Evolutionary conservation across 768 basidiomycete species (phyloP), one percentile per base, ranked within the genome.

Genomic region (Xanthoconium purpureum): DNA sequence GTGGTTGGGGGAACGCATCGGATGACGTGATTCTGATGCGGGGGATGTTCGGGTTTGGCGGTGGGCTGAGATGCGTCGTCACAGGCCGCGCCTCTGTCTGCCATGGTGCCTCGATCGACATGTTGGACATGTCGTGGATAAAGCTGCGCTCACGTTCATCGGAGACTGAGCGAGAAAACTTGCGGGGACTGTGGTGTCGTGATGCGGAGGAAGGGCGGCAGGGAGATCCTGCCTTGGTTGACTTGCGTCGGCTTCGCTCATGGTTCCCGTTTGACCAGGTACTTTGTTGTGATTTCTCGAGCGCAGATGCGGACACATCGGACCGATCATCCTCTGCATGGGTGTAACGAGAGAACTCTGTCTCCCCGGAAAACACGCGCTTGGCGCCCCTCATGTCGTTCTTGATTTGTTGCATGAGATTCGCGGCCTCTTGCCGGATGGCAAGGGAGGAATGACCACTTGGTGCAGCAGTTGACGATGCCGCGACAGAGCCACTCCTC

Each of bases 371-470:
- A 65, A 88, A 87, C 2, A 89, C 63, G 13, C 88, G 84, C 69
- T 90, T 90, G 50, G 82, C 80, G 5, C 84, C 81, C 49, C 61
- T 66, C 79, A 91, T 84, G 63, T 91, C 89, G 55, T 78, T 80
- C 71, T 87, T 88, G 60, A 94, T 92, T 61, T 91, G 89, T 28
- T 87, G 88, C 89, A 95, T 93, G 45, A 95, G 72, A 28, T 78
- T 84, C 10, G 84, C 88, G 13, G 90, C 93, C 62, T 91, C 85
- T 62, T 84, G 77, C 40, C 91, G 83, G 68, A 90, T 90, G 10
- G 80, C 81, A 20, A 84, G 75, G 9, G 89, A 86, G 0, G 87
- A 85, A 55, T 83, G 82, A 3, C 75, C 63, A 18, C 73, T 73
- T 12, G 69, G 68, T 20, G 69, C 71, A 11, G 69, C 68, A 9